These are phyloP conservation scores for Epichloe sibirici DNA, from an alignment of 2,329 filamentous ascomycete species.

Conservation along the genomic window DNA sequence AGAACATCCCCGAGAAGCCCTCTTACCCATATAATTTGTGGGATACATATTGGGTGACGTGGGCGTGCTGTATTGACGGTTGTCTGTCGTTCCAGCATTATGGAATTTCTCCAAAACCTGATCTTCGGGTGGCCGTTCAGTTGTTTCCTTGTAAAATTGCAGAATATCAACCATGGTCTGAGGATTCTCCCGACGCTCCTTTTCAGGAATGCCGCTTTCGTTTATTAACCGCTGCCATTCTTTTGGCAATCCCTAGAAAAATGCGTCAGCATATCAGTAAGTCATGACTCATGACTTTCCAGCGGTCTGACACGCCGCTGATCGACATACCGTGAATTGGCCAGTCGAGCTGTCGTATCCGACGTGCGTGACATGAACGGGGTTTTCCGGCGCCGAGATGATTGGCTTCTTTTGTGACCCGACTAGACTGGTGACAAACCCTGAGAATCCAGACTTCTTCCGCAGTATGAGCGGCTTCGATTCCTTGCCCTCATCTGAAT, in stretches of 20 bases:
- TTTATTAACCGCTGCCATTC: slow-evolving; percentile 96
- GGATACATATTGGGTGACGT: slow-evolving; percentile 42
- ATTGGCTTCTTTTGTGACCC: slow-evolving; percentile 80
- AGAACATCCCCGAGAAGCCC: slow-evolving; percentile 44
- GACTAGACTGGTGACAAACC: slow-evolving; percentile 72
- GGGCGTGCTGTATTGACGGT: slow-evolving; percentile 31
- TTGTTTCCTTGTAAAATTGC: slow-evolving; percentile 93
- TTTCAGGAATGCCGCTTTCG: slow-evolving; percentile 91
- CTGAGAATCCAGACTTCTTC: slow-evolving; percentile 83
- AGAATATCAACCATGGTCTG: slow-evolving; percentile 94
- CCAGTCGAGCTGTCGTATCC: slow-evolving; percentile 94
- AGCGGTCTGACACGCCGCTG: background rate
- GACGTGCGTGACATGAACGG: slow-evolving; percentile 94
- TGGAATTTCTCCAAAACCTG: slow-evolving; percentile 95
- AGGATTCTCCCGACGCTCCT: slow-evolving; percentile 89
- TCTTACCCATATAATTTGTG: slow-evolving; percentile 43
- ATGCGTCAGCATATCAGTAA: slow-evolving; percentile 7
- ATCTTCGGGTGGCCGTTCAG: slow-evolving; percentile 67
- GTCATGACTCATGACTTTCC: too few species aligned
- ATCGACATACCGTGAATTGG: slow-evolving; percentile 67
- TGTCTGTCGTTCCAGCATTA: slow-evolving; percentile 55
- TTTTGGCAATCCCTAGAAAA: slow-evolving; percentile 72
- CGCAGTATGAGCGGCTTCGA: slow-evolving; percentile 49
- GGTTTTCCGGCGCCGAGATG: slow-evolving; percentile 96
- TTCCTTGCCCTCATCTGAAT: slow-evolving; percentile 65